Evolutionary conservation across 352 stramenopile species (phyloP), one percentile per base, ranked within the genome.

Genomic region (Plasmopara muralis): DNA sequence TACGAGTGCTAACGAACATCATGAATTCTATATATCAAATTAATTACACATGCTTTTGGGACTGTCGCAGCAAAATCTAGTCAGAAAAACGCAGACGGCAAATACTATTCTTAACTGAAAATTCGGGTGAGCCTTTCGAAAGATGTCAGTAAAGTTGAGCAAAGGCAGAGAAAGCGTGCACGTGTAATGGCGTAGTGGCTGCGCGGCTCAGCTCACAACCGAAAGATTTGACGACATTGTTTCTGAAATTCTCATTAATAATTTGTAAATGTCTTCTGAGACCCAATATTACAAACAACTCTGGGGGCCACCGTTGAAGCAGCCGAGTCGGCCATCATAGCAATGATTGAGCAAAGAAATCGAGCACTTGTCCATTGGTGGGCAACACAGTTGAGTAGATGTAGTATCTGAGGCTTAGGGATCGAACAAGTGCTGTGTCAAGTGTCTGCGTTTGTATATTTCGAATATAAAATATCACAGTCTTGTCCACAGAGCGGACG

Each of bases 401-500:
- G 31, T 35, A 35, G 31, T 25, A 45, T 15, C 37, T 42, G 12
- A 18, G 4, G 37, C 14, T 18, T n/a, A 18, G 15, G 14, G 9
- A 39, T 39, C 13, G 9, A n/a, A n/a, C n/a, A n/a, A n/a, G n/a
- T n/a, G n/a, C n/a, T n/a, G 9, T n/a, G 13, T 39, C 34, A 39
- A 4, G 9, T 39, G 34, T 14, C 13, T 25, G 20, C 10, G 31
- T 35, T 35, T 6, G 31, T 35, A 35, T 35, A 30, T 13, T 30
- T 20, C 14, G 9, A 2, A 29, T 29, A 64, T 60, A 5, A 50
- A 52, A 3, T 52, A 7, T 60, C 16, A 9, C 39, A 60, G 50
- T 43, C 47, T 6, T 18, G 33, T 60, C 57, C 51, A 60, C 51
- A 28, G 9, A 16, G 57, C 29, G 51, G 51, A 64, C 34, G 52